These are phyloP conservation scores for Stagonosporopsis cucurbitacearum DNA, from an alignment of 2,329 filamentous ascomycete genomes.

Conservation along the genomic window DNA sequence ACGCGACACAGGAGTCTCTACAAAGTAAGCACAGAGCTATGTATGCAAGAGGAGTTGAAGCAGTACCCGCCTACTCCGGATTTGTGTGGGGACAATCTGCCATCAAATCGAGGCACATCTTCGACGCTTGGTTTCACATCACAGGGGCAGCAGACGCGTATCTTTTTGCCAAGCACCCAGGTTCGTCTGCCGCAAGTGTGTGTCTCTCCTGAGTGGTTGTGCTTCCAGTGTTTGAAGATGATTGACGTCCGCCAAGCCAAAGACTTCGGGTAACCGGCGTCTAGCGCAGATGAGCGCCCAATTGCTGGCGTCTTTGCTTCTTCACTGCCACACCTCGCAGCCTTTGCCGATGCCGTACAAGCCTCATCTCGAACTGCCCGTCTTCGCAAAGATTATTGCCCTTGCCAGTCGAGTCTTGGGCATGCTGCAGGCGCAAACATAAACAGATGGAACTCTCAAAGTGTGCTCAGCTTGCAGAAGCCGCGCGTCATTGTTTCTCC, in stretches of 20 bases:
- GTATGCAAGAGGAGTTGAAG: not conserved
- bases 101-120: slow-evolving; percentile 1
- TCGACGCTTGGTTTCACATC: slow-evolving; percentile 7
- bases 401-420: not conserved
- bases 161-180: slow-evolving; percentile 11
- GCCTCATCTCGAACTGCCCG: not conserved
- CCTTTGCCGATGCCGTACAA: not conserved
- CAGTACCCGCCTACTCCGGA: slow-evolving; percentile 7
- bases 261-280: slow-evolving; percentile 11
- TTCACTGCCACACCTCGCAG: slow-evolving; percentile 7
- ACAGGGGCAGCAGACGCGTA: slow-evolving; percentile 5
- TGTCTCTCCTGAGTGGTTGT: slow-evolving; percentile 7
- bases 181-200: not conserved
- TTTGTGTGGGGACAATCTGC: slow-evolving; percentile 4
- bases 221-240: not conserved
- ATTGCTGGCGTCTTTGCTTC: not conserved
- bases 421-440: not conserved
- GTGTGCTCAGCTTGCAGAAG: not conserved
- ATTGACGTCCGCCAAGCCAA: slow-evolving; percentile 12
- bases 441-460: not conserved
- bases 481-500: slow-evolving; percentile 9
- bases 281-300: slow-evolving; percentile 4
- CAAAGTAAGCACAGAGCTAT: not conserved
- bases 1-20: not conserved
- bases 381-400: not conserved